A percentile compares a stretch with the other conserved stretches of the same genome.
Conservation (phyloP, 2,329 filamentous ascomycete species). For the Dothistroma pini region DNA sequence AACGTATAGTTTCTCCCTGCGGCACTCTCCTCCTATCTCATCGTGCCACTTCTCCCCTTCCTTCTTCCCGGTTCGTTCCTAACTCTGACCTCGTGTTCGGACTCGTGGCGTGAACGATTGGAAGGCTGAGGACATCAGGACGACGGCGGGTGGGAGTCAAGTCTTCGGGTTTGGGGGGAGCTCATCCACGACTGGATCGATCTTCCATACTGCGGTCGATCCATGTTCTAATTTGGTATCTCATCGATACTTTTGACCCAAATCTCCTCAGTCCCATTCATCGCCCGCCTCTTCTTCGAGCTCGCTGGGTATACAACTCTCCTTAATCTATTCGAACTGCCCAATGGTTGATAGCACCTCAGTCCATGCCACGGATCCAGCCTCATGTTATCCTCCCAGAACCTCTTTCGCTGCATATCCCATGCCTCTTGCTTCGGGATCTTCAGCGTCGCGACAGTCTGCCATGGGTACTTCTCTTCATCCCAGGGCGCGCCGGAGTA, state of each 20-base stretch:
- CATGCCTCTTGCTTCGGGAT: constrained; percentile 44
- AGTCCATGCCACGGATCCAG: constrained; percentile 45
- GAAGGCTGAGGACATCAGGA: too few relatives aligned
- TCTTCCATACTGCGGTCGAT: too few relatives aligned
- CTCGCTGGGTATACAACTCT: constrained; percentile 41
- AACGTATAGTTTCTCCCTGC: too few relatives aligned
- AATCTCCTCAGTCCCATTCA: constrained; percentile 39
- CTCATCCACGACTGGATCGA: too few relatives aligned
- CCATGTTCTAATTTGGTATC: constrained; percentile 28
- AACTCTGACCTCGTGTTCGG: too few relatives aligned
- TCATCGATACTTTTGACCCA: constrained; percentile 39
- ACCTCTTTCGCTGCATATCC: constrained; percentile 39
- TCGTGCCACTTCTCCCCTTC: too few relatives aligned
- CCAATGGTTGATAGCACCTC: constrained; percentile 41
- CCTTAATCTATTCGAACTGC: constrained; percentile 39
- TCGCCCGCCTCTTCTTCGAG: constrained; percentile 34
- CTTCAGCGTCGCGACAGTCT: constrained; percentile 43
- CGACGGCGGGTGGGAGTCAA: too few relatives aligned
- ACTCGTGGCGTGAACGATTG: too few relatives aligned
- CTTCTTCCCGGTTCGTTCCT: too few relatives aligned
- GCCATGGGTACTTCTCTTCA: constrained; percentile 46
- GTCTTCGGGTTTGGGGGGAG: too few relatives aligned
- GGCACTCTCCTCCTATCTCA: too few relatives aligned
- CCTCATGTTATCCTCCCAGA: constrained; percentile 45
- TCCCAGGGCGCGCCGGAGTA: constrained; percentile 46